Evolutionary conservation across 345 rosid species (phyloP), one percentile per base, ranked within the genome.

Genomic region (Moricandia arvensis): DNA sequence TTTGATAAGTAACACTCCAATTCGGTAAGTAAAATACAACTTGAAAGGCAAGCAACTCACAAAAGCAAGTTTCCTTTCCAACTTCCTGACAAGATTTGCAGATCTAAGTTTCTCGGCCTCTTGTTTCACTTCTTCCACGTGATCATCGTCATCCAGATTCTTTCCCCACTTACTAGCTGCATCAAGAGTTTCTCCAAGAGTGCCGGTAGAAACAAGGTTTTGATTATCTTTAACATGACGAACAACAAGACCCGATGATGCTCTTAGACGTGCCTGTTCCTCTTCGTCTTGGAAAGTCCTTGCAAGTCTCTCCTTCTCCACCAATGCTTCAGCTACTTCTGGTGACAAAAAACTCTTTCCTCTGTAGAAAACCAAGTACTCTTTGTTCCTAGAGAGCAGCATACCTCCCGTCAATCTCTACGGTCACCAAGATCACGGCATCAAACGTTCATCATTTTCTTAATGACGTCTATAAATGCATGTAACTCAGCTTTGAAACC

Each of bases 381-480:
- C 94, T 82, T 91, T 94, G 89, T 87, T 90, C 83, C 96, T 84
- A 3, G 95, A 90, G 26, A 94, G 89, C 63, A 94, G 85, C 71
- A 81, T 76, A 30, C 97, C 96, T 66, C 97, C 97, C 12, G 98
- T 93, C 86, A 93, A 81, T 87, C 81, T 91, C 98, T 91, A 86
- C 77, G 77, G 76, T 75, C 81, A 84, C 70, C 65, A 74, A 29
- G 68, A 68, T 34, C 43, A 71, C 12, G 16, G 58, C 15, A 62
- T 72, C 73, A 54, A 62, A 18, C 17, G 13, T 58, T 76, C 67
- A 55, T 57, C 63, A 35, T 30, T 30, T 6, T 43, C 43, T n/a
- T 30, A 58, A 3, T 13, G 45, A 18, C 15, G 65, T 37, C 33
- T 17, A 66, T 3, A 37, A 11, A 15, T 38, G 31, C 17, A 29